Base-by-base conservation (phyloP, 2,329 filamentous ascomycete genomes). In the Bipolaris gigantea region DNA sequence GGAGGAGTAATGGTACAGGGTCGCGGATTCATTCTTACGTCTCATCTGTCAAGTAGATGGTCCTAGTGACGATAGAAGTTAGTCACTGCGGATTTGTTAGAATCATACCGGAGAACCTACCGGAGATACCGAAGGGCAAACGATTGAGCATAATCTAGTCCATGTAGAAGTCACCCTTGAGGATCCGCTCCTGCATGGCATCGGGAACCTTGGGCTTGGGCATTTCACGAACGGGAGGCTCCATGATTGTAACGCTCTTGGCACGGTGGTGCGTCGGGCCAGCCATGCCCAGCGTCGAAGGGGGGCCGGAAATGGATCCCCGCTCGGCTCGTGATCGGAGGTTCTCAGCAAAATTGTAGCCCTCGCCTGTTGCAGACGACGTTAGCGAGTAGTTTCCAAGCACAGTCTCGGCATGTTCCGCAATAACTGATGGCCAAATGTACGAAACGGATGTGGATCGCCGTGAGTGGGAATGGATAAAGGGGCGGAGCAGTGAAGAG, bases 101-200 rank as follows among this genome's bases (percentile, higher is more conserved):
- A 23, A 47, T 40, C 21, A 43, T 18, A 41, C n/a, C 30, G 23
- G 25, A 57, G 52, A 56, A 63, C 56, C 60, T 66, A 67, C 56
- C 62, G 53, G 61, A 64, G 60, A 63, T 62, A 41, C 10, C 50
- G 35, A 60, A 60, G 43, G 30, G 50, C 53, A 59, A 53, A 43
- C 45, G 40, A 10, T 38, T 15, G n/a, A 49, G 42, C 27, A 34
- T 49, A 44, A 36, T 35, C 60, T 81, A 96, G 71, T 97, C 92
- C 92, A 97, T 97, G 79, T 94, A 94, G 69, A 99, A 97, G 71
- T 99, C 94, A 41, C 93, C 94, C 79, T 96, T 94, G 63, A 99
- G 83, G 67, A 99, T 97, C 63, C 95, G 86, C 82, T 99, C 94
- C 76, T 97, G 92, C 79, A 97, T 94, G 59, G 89, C 89, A 78